Evolutionary conservation across 2,329 filamentous ascomycete species (phyloP), one percentile per base, ranked within the genome.

Genomic region (Ophiostoma tasmaniense): DNA sequence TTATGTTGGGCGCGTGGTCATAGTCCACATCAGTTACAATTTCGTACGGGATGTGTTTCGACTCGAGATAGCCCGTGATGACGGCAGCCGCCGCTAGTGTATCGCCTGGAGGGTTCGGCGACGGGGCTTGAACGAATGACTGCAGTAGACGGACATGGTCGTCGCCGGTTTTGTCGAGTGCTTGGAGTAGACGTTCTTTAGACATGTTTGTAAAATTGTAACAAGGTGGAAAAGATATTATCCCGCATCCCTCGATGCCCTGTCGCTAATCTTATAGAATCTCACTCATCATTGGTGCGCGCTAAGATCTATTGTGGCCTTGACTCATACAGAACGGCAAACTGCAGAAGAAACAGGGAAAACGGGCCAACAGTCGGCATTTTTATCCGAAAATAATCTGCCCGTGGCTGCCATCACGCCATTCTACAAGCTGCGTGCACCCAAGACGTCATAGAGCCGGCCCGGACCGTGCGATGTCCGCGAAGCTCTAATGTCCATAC

Each of bases 61-160:
- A 28, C 6, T 17, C 25, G 25, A 61, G 55, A 30, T 61, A 61
- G 2, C 25, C 25, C 11, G 55, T 61, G 25, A 61, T 61, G 11
- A 61, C 55, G 11, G 11, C 11, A 8, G 55, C 55, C 14, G 55
- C 55, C 20, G 55, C 10, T 7, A 61, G 55, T 1, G 55, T 71
- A 20, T 59, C n/a, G 10, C 68, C 70, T 3, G 70, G 67, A 30
- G 68, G 68, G 50, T 66, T 70, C 1, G 70, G 68, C 37, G 70
- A 71, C 35, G 67, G 68, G 0, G 70, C 37, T 17, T 67, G 70
- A 2, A 71, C 70, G 35, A 71, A 68, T 13, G 33, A 14, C 59
- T 71, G 70, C 45, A 71, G 39, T 1, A 69, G 50, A 1, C 39
- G 59, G 59, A 70, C 33, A 17, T 70, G 68, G 7, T n/a, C 33